A percentile compares a stretch with the other conserved stretches of the same genome.
Evolutionary conservation across 225 moss, liverwort and hornwort genomes (phyloP).

Genomic region (Pleurozium schreberi): DNA sequence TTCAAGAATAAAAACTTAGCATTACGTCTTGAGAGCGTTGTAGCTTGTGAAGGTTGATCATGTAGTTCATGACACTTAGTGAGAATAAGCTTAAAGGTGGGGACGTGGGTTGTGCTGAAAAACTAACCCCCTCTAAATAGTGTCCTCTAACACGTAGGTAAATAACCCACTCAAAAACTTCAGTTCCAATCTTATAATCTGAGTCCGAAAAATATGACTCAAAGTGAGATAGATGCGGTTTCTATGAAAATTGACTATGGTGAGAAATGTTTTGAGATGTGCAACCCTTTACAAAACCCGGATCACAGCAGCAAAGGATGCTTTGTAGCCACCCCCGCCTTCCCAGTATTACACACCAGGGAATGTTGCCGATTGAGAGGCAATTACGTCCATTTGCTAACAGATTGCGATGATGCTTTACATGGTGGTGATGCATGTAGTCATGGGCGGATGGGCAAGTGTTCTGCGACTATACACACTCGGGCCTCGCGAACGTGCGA

Average conservation of each 20-base stretch:
- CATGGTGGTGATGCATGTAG: neutral
- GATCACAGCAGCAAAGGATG: neutral
- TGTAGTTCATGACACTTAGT: neutral
- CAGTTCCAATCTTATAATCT: too few relatives aligned
- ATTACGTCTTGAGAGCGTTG: neutral
- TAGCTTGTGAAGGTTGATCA: neutral
- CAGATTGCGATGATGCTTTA: neutral
- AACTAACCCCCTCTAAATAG: neutral
- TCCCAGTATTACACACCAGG: neutral
- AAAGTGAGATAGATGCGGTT: neutral
- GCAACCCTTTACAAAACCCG: neutral
- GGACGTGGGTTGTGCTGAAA: neutral
- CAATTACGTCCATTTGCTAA: neutral
- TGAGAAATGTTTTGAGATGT: neutral
- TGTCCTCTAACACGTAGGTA: neutral
- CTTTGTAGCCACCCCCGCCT: neutral
- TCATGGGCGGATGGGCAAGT: constrained; percentile 27
- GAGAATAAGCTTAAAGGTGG: too few relatives aligned
- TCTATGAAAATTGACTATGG: neutral
- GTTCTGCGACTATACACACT: constrained; percentile 30
- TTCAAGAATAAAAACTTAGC: neutral
- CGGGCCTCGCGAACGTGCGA: constrained; percentile 5
- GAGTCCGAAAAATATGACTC: too few relatives aligned
- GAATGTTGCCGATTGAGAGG: neutral
- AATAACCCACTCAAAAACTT: neutral